Conservation (phyloP, 192 early-diverging fungal species). For the Podila epicladia region DNA sequence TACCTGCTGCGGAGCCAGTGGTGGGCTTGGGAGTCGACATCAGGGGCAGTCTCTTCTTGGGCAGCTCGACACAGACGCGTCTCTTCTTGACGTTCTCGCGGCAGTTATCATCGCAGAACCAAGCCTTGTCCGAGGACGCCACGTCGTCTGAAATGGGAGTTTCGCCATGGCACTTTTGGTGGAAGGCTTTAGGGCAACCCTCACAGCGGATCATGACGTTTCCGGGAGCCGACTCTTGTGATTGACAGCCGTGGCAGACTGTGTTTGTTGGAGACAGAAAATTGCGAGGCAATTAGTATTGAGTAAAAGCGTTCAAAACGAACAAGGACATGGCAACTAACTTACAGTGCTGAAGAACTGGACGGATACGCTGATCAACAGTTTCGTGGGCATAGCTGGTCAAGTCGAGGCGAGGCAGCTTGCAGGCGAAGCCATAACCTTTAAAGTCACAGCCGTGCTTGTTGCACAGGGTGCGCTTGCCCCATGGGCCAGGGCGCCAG, state of each 20-base stretch:
- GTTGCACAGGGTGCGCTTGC: constrained; percentile 94
- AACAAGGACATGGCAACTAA: constrained; percentile 9
- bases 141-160: constrained; percentile 54
- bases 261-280: constrained; percentile 5
- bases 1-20: constrained; percentile 29
- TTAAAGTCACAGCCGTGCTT: constrained; percentile 97
- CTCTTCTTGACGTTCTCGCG: constrained; percentile 62
- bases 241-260: constrained; percentile 79
- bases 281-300: background rate
- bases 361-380: constrained; percentile 81
- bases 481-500: constrained; percentile 95
- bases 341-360: constrained; percentile 88
- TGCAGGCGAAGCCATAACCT: constrained; percentile 93
- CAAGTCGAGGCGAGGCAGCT: constrained; percentile 86
- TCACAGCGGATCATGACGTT: constrained; percentile 83
- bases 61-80: constrained; percentile 68
- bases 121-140: constrained; percentile 58
- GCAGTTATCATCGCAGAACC: constrained; percentile 73
- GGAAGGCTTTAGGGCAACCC: constrained; percentile 86
- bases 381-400: constrained; percentile 78
- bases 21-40: constrained; percentile 67
- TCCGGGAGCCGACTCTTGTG: constrained; percentile 65
- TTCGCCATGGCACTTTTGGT: constrained; percentile 71
- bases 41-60: constrained; percentile 68
- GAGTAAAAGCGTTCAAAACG: constrained; percentile 1